Evolutionary conservation across 768 basidiomycete genomes (phyloP), one percentile per base, ranked within the genome.

Genomic region (Naematelia aurantialba): DNA sequence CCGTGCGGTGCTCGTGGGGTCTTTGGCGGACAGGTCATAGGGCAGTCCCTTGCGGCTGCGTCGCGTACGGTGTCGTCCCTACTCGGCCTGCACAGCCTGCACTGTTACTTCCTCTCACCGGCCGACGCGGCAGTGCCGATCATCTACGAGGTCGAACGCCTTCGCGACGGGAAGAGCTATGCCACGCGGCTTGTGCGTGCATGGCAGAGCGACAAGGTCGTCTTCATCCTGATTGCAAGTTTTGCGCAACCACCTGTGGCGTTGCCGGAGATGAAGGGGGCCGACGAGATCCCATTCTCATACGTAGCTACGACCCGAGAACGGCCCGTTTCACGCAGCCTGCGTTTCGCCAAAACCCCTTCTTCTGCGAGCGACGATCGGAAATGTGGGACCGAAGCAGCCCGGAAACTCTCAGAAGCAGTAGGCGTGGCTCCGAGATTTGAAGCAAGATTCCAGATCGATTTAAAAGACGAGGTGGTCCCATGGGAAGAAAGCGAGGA

Each of bases 1-100:
- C 72, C 72, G 0, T 65, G 57, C 26, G 72, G 72, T 19, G 72
- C 72, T 19, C 60, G 75, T 30, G 76, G 76, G 1, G 74, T 73
- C 1, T 78, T 76, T 49, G 77, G 77, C 25, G 77, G 77, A 5
- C 77, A 78, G 64, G 76, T 78, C 51, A 70, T 78, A 42, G 76
- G 65, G 0, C 73, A 75, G 52, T 70, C 73, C 4, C 65, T 78
- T 21, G 46, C 60, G 10, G 73, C 77, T 24, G 68, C 73, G 17
- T 52, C 61, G 13, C 25, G 56, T 27, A 76, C 75, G 4, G 46
- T 76, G 11, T 42, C 55, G 10, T 11, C 54, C 5, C 52, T 50
- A 12, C 52, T 71, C 11, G 68, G 70, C 1, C 62, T 75, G 5
- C 71, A 76, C 57, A 67, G 65, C 54, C 65, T 68, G 39, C 75